Percentiles rank a stretch among this genome's conserved stretches.
Conservation (phyloP, 2,329 filamentous ascomycete species). For the Exserohilum turcica region DNA sequence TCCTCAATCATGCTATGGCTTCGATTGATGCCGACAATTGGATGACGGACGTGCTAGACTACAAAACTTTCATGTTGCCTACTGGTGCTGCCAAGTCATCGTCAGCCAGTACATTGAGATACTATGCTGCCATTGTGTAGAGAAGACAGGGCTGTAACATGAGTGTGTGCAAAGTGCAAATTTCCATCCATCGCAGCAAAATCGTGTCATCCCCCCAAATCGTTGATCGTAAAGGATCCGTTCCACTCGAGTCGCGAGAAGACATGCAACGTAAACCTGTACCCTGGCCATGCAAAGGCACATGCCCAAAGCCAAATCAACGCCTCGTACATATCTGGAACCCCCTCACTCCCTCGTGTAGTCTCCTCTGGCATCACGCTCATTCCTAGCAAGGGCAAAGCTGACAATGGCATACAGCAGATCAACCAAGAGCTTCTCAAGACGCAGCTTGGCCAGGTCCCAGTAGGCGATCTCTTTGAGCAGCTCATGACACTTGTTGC, state of each 20-base stretch:
- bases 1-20: slow-evolving; percentile 22
- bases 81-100: not conserved
- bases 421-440: not conserved
- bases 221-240: no score
- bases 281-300: no score
- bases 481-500: not conserved
- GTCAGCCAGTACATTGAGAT: not conserved
- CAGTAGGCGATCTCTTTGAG: not conserved
- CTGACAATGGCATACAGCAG: not conserved
- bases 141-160: no score
- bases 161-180: no score
- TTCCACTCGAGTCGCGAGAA: no score
- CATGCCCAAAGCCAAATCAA: no score
- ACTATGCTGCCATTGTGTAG: slow-evolving; percentile 5
- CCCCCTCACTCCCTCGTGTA: no score
- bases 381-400: not conserved
- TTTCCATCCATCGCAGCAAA: no score
- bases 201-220: no score
- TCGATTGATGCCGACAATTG: slow-evolving; percentile 24
- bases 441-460: not conserved
- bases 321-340: no score
- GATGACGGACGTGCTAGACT: slow-evolving; percentile 26
- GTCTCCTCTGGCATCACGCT: not conserved
- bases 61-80: slow-evolving; percentile 20
- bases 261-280: no score